Conservation (phyloP, 2,329 filamentous ascomycete species). For the Pseudogymnoascus destructans region DNA sequence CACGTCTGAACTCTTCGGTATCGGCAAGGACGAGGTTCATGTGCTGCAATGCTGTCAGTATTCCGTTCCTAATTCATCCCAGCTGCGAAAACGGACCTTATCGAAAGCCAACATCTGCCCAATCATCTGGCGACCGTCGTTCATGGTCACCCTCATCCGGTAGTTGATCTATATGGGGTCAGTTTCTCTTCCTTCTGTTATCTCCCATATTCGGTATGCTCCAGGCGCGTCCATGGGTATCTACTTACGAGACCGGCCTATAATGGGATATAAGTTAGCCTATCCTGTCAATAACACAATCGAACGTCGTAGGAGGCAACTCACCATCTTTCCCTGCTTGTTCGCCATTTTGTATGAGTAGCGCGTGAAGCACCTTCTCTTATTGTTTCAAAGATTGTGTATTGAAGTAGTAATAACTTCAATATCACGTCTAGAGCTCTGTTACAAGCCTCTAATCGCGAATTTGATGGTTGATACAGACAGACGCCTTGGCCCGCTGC, state of each 20-base stretch:
- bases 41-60: conserved; percentile 44
- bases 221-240: conserved; percentile 12
- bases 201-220: not conserved
- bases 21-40: conserved; percentile 99
- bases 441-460: conserved; percentile 11
- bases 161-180: conserved; percentile 78
- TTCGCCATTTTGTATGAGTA: conserved; percentile 52
- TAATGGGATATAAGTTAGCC: conserved; percentile 43
- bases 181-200: conserved; percentile 1
- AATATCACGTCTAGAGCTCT: conserved; percentile 19
- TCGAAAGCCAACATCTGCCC: conserved; percentile 98
- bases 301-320: conserved; percentile 33
- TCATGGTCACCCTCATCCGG: conserved; percentile 93
- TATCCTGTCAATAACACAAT: conserved; percentile 38
- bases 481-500: conserved; percentile 4
- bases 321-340: conserved; percentile 99
- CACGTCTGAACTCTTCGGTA: conserved; percentile 91
- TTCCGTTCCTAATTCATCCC: not conserved
- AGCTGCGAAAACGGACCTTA: conserved; percentile 49
- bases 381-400: conserved; percentile 25
- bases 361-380: conserved; percentile 28
- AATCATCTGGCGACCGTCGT: conserved; percentile 90
- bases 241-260: conserved; percentile 59
- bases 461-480: conserved; percentile 9
- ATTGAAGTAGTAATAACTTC: conserved; percentile 25